Conservation (phyloP, 2,329 filamentous ascomycete species). For the Fusarium oxysporum region DNA sequence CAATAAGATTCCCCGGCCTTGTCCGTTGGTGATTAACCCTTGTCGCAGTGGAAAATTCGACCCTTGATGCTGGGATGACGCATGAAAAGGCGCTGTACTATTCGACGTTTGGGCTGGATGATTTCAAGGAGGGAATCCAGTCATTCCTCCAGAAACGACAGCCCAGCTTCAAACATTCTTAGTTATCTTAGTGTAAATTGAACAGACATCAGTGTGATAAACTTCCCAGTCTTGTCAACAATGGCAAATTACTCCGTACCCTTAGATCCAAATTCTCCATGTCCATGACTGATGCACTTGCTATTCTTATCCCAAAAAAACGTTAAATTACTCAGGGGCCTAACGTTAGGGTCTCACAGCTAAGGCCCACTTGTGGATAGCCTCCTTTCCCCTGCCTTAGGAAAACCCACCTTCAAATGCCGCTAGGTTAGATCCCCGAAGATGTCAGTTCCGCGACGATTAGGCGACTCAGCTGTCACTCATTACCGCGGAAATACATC, state of each 20-base stretch:
- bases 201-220: too few relatives aligned
- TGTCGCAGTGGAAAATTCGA: conserved; percentile 18
- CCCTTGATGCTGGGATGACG: conserved; percentile 23
- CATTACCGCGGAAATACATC: not conserved
- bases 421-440: not conserved
- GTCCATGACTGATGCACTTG: not conserved
- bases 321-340: not conserved
- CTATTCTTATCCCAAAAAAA: not conserved
- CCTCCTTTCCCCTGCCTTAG: conserved; percentile 4
- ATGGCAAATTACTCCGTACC: not conserved
- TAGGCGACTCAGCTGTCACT: not conserved
- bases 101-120: conserved; percentile 27
- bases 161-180: conserved; percentile 26
- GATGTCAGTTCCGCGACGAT: not conserved
- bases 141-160: conserved; percentile 25
- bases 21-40: not conserved
- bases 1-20: not conserved
- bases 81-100: conserved; percentile 34
- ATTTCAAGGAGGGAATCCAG: conserved; percentile 32
- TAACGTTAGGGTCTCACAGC: not conserved
- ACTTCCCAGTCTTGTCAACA: not conserved
- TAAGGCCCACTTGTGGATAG: not conserved
- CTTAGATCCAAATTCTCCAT: not conserved
- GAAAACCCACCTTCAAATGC: not conserved
- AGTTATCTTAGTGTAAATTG: not conserved